A percentile compares a stretch with the other conserved stretches of the same genome.
Evolutionary conservation across 306 rosid species (phyloP).

Genomic region (Prunus mira): DNA sequence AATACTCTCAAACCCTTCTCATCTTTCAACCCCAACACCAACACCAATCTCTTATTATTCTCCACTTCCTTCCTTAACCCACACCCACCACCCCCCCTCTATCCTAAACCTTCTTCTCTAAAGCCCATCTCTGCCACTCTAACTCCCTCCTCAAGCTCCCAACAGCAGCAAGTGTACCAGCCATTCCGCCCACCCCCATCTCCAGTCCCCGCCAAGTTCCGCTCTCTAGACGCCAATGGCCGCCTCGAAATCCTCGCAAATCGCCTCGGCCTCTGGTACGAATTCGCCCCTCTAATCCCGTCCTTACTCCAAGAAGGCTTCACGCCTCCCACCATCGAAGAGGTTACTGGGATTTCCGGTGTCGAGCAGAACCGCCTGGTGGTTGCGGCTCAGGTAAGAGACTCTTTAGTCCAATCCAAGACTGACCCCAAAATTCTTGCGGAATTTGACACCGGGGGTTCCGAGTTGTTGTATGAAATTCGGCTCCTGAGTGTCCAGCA

Average conservation of each 20-base stretch:
- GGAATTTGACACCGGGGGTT: constrained; percentile 58
- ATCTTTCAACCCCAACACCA: background rate
- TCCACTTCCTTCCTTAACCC: constrained; percentile 7
- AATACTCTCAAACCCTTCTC: constrained; percentile 20
- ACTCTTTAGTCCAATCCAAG: constrained; percentile 49
- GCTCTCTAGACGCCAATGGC: constrained; percentile 46
- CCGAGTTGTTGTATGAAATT: constrained; percentile 65
- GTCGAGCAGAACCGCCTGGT: constrained; percentile 72
- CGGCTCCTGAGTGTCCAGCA: constrained; percentile 58
- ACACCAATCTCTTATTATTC: background rate
- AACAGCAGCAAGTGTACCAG: constrained; percentile 56
- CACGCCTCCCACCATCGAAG: constrained; percentile 63
- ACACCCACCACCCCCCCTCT: background rate
- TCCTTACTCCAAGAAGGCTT: constrained; percentile 68
- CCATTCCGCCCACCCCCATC: constrained; percentile 86
- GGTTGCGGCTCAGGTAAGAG: constrained; percentile 74
- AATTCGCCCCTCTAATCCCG: constrained; percentile 70
- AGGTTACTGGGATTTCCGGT: constrained; percentile 63
- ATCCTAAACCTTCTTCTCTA: background rate
- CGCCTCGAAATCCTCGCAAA: constrained; percentile 56
- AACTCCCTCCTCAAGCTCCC: constrained; percentile 19
- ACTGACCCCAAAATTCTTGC: constrained; percentile 43
- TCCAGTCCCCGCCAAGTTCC: constrained; percentile 44
- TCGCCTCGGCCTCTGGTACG: constrained; percentile 82
- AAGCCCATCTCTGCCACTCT: constrained; percentile 35